A percentile compares a stretch with the other conserved stretches of the same genome.
Evolutionary conservation across 306 rosid genomes (phyloP).

Genomic region (Urtica urens): DNA sequence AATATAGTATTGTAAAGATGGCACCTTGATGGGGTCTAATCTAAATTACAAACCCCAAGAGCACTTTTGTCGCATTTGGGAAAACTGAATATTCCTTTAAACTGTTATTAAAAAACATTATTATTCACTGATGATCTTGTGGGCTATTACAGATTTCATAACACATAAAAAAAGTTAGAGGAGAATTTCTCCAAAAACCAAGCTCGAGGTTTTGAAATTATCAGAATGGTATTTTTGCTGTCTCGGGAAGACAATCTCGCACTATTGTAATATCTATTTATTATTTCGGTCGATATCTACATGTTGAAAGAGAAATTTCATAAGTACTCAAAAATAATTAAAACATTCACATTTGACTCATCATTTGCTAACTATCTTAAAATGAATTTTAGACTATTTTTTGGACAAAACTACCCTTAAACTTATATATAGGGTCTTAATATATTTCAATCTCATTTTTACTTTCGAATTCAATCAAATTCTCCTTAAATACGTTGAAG

Average conservation of each 20-base stretch:
- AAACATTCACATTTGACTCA: too few species aligned
- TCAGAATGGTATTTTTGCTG: constrained; percentile 19
- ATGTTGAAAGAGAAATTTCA: too few species aligned
- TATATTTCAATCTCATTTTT: too few species aligned
- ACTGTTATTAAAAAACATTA: background rate
- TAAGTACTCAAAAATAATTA: too few species aligned
- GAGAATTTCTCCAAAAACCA: constrained; percentile 1
- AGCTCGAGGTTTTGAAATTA: background rate
- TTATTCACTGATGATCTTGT: background rate
- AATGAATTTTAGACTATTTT: too few species aligned
- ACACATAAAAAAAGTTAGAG: background rate
- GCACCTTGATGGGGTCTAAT: constrained; percentile 28
- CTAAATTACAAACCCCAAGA: constrained; percentile 29
- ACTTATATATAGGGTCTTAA: too few species aligned
- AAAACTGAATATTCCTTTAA: constrained; percentile 57
- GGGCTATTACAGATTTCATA: background rate
- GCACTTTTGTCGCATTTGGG: constrained; percentile 94
- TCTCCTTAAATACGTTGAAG: too few species aligned
- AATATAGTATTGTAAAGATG: constrained; percentile 4
- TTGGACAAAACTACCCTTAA: too few species aligned
- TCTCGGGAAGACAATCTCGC: constrained; percentile 1
- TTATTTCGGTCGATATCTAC: too few species aligned
- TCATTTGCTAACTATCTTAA: too few species aligned
- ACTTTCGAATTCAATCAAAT: too few species aligned
- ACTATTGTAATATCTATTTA: background rate